phyloP scores from a whole-genome alignment of 192 early-diverging fungal genomes.

The Oehlia diaphana region DNA sequence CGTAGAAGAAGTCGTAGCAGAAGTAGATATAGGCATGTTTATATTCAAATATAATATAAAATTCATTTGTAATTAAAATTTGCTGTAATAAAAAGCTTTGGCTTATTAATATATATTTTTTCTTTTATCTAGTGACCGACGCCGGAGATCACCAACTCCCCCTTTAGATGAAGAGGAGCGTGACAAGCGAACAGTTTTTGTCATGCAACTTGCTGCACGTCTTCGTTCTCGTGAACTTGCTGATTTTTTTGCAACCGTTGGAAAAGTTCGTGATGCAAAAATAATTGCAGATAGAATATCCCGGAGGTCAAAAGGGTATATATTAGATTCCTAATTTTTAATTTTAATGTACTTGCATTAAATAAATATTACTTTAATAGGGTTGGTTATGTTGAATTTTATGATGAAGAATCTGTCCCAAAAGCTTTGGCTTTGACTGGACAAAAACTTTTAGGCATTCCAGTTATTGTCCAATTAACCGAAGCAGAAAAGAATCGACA shows the following conservation, averaged over 20 bases:
- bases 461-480: constrained; percentile 88
- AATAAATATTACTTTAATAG: constrained; percentile 41
- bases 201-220: constrained; percentile 87
- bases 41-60: too few species aligned
- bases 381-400: constrained; percentile 97
- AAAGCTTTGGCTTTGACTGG: constrained; percentile 85
- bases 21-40: constrained; percentile 5
- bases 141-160: constrained; percentile 64
- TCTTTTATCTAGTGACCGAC: constrained; percentile 33
- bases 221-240: constrained; percentile 76
- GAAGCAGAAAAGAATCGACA: constrained; percentile 93
- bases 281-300: constrained; percentile 85
- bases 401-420: constrained; percentile 77
- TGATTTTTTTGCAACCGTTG: constrained; percentile 82
- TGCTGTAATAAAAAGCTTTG: background rate
- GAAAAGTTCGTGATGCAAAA: constrained; percentile 84
- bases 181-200: constrained; percentile 92
- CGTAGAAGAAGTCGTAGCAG: constrained; percentile 35
- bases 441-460: constrained; percentile 86
- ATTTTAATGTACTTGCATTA: background rate
- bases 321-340: constrained; percentile 9
- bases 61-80: background rate
- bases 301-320: constrained; percentile 84
- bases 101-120: constrained; percentile 11
- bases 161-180: constrained; percentile 74